phyloP scores from a whole-genome alignment of 2,329 filamentous ascomycete genomes.

The Penicillium polonicum region DNA sequence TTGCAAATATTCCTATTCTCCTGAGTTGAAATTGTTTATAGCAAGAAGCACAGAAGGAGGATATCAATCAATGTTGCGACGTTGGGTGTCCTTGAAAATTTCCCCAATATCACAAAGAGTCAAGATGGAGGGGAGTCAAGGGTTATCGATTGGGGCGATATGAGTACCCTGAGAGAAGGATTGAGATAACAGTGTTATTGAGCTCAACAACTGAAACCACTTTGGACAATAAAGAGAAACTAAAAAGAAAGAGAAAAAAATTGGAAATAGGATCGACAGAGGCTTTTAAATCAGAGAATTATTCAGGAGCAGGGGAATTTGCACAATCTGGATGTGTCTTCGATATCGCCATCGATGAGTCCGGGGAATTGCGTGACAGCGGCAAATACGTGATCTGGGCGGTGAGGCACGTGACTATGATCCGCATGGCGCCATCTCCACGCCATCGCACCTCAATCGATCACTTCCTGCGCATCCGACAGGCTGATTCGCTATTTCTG shows the following conservation, averaged over 20 bases:
- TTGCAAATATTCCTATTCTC: background rate
- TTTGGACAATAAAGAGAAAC: background rate
- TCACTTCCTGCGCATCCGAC: background rate
- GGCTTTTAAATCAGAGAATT: background rate
- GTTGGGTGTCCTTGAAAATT: background rate
- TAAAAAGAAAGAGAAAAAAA: background rate
- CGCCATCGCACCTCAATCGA: slow-evolving; percentile 14
- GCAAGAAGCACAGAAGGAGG: background rate
- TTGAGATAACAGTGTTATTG: background rate
- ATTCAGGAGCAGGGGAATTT: background rate
- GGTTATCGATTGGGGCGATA: background rate
- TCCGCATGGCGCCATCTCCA: slow-evolving; percentile 23
- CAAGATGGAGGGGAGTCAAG: background rate
- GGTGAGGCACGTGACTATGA: slow-evolving; percentile 21
- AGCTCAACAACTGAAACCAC: background rate
- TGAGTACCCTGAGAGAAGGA: background rate
- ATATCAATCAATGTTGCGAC: background rate
- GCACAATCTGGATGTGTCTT: slow-evolving; percentile 2
- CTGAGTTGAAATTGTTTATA: background rate
- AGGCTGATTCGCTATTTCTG: slow-evolving; percentile 16
- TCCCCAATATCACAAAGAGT: too few species aligned
- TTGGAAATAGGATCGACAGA: background rate
- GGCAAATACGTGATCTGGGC: slow-evolving; percentile 7
- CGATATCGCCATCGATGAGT: slow-evolving; percentile 5
- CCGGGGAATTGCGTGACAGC: slow-evolving; percentile 6